Conservation (phyloP, 202 grass and related monocot species). For the Brachypodium distachyon region DNA sequence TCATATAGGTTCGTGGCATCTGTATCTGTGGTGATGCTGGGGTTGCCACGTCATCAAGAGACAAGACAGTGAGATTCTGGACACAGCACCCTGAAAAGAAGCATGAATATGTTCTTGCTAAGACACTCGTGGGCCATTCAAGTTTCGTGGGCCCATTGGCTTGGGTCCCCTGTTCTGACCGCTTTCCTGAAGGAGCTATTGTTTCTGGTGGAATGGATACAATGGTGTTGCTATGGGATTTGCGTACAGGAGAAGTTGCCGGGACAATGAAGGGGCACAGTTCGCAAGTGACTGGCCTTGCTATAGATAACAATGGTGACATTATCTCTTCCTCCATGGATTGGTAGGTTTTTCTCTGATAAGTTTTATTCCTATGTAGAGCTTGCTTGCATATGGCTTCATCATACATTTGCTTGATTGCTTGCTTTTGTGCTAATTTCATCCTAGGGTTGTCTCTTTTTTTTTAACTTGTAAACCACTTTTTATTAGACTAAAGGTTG, state of each 20-base stretch:
- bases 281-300: conserved; percentile 76
- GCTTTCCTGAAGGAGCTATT: conserved; percentile 62
- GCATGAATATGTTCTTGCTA: conserved; percentile 49
- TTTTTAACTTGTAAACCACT: too few species aligned
- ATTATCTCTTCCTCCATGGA: conserved; percentile 90
- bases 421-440: not conserved
- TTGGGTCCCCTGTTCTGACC: conserved; percentile 61
- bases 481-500: too few species aligned
- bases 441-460: not conserved
- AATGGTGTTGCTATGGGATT: conserved; percentile 57
- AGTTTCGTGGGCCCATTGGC: conserved; percentile 78
- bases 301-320: conserved; percentile 72
- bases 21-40: conserved; percentile 70
- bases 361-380: not conserved
- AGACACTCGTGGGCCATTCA: conserved; percentile 68
- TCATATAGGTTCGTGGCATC: conserved; percentile 68
- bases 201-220: conserved; percentile 90
- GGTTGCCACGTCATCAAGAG: conserved; percentile 79
- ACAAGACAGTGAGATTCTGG: conserved; percentile 66
- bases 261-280: conserved; percentile 72
- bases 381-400: not conserved
- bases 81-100: conserved; percentile 37
- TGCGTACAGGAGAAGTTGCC: conserved; percentile 50
- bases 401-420: not conserved
- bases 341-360: conserved; percentile 39